phyloP scores from a whole-genome alignment of 345 rosid species.

The Anacardium occidentale region DNA sequence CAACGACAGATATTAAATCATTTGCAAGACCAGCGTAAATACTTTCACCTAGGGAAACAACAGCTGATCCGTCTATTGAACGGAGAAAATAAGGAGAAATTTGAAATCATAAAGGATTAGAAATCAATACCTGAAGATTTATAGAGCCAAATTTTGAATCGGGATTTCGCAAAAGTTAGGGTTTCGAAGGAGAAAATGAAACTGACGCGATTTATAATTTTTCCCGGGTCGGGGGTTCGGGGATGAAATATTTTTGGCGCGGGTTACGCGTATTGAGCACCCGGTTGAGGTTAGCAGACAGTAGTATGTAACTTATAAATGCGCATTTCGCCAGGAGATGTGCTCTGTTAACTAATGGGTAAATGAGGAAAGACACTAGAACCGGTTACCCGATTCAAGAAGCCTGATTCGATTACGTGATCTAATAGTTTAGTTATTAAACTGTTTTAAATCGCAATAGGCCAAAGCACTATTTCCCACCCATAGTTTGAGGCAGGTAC shows the following conservation, averaged over 20 bases:
- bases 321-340: background rate
- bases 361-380: constrained; percentile 16
- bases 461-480: no score
- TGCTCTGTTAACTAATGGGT: no score
- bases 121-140: constrained; percentile 13
- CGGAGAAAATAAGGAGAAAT: background rate
- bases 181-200: background rate
- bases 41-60: background rate
- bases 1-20: background rate
- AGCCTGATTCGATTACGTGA: no score
- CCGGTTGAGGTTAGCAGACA: background rate
- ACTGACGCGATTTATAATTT: background rate
- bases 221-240: no score
- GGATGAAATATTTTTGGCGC: constrained; percentile 12
- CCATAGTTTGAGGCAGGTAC: no score
- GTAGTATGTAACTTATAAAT: background rate
- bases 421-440: no score
- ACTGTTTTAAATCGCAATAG: no score
- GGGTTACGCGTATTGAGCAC: constrained; percentile 11
- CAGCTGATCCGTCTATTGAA: background rate
- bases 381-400: no score
- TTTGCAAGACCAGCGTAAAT: background rate
- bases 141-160: background rate
- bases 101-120: background rate
- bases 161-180: constrained; percentile 14